phyloP scores from a whole-genome alignment of 768 basidiomycete genomes.

The Rickenella mellea region DNA sequence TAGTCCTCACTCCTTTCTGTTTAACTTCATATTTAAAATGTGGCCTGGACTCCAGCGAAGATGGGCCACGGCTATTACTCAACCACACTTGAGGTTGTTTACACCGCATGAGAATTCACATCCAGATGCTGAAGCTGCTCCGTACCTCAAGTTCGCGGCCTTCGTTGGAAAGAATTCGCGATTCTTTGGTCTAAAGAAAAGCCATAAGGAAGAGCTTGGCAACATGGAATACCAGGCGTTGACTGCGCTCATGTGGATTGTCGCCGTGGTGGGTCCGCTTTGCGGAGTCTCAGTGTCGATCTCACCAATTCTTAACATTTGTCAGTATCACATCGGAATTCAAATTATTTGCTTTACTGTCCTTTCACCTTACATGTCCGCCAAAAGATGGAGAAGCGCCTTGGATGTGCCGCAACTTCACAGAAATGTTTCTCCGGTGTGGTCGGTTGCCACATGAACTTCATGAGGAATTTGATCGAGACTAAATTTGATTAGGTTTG shows the following conservation, averaged over 20 bases:
- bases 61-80: no score
- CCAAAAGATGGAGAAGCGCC: slow-evolving; percentile 44
- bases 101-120: no score
- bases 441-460: no score
- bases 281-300: slow-evolving; percentile 54
- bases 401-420: slow-evolving; percentile 55
- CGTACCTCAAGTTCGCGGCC: slow-evolving; percentile 83
- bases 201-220: slow-evolving; percentile 85
- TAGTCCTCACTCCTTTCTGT: no score
- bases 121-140: no score
- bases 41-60: no score
- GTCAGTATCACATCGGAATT: slow-evolving; percentile 66
- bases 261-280: no score
- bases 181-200: slow-evolving; percentile 59
- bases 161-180: slow-evolving; percentile 72
- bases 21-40: no score
- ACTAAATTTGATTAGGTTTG: no score
- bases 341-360: slow-evolving; percentile 66
- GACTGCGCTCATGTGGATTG: slow-evolving; percentile 73
- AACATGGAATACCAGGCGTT: slow-evolving; percentile 89
- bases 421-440: slow-evolving; percentile 46
- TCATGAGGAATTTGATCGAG: no score
- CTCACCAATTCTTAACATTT: slow-evolving; percentile 1
- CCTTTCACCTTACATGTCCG: slow-evolving; percentile 73
- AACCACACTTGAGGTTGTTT: no score